Evolutionary conservation across 192 early-diverging fungal species (phyloP).

Genomic region (Glomus cerebriforme): DNA sequence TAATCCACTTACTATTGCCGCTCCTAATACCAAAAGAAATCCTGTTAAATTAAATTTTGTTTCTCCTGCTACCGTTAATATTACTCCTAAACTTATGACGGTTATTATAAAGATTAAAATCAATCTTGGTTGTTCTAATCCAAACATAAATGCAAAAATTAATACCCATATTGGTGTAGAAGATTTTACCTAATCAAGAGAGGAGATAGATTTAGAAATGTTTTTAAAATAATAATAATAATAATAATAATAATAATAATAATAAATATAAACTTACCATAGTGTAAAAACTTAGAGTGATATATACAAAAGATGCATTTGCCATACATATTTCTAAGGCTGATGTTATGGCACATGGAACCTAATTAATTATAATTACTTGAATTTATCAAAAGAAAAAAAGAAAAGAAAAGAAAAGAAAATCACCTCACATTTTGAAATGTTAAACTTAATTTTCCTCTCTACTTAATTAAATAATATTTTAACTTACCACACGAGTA

Average conservation of each 20-base stretch:
- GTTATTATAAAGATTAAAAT: slow-evolving; percentile 65
- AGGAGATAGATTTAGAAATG: background rate
- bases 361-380: slow-evolving; percentile 30
- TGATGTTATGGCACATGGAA: slow-evolving; percentile 75
- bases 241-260: background rate
- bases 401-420: background rate
- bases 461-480: background rate
- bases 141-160: slow-evolving; percentile 80
- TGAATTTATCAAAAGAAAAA: background rate
- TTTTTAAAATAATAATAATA: background rate
- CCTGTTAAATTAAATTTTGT: slow-evolving; percentile 62
- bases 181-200: slow-evolving; percentile 53
- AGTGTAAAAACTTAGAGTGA: slow-evolving; percentile 87
- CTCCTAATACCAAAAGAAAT: slow-evolving; percentile 59
- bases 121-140: slow-evolving; percentile 68
- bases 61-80: slow-evolving; percentile 73
- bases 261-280: slow-evolving; percentile 56
- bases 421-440: background rate
- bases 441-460: background rate
- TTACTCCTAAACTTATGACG: slow-evolving; percentile 74
- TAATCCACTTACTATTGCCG: slow-evolving; percentile 76
- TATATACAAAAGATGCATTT: slow-evolving; percentile 75
- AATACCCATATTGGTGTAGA: slow-evolving; percentile 70
- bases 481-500: slow-evolving; percentile 39
- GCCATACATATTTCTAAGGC: slow-evolving; percentile 83